Conservation (phyloP, 2,329 filamentous ascomycete species). For the Pseudonectria foliicola region DNA sequence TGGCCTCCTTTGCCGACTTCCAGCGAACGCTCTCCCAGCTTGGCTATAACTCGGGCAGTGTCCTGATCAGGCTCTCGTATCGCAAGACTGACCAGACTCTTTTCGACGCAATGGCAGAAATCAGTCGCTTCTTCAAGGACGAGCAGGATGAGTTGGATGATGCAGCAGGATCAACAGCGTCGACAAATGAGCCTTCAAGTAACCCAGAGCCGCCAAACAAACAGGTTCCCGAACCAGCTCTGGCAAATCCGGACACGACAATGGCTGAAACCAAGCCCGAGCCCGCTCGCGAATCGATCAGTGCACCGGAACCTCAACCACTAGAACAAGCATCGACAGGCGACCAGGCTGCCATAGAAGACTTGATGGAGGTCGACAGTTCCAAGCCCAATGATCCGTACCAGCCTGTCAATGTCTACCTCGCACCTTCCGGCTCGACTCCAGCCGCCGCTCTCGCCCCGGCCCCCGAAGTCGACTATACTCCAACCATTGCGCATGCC, state of each 20-base stretch:
- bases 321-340: slow-evolving; percentile 4
- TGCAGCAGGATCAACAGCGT: not conserved
- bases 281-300: slow-evolving; percentile 1
- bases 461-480: slow-evolving; percentile 68
- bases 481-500: slow-evolving; percentile 67
- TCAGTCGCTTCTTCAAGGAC: slow-evolving; percentile 65
- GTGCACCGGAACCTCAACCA: slow-evolving; percentile 2
- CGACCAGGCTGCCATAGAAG: slow-evolving; percentile 11
- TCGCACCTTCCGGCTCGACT: slow-evolving; percentile 65
- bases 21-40: slow-evolving; percentile 85
- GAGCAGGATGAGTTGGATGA: slow-evolving; percentile 13
- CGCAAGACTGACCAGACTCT: slow-evolving; percentile 69
- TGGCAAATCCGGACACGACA: slow-evolving; percentile 12
- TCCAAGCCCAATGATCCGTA: slow-evolving; percentile 27
- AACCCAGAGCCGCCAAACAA: slow-evolving; percentile 7
- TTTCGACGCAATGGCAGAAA: slow-evolving; percentile 78
- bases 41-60: slow-evolving; percentile 78
- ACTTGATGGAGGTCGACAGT: slow-evolving; percentile 16
- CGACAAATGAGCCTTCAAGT: slow-evolving; percentile 5
- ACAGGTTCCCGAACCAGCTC: slow-evolving; percentile 4
- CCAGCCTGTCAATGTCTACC: slow-evolving; percentile 62
- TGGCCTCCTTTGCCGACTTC: slow-evolving; percentile 70
- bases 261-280: slow-evolving; percentile 15
- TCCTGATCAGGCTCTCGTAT: slow-evolving; percentile 72
- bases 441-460: slow-evolving; percentile 65